Base-by-base conservation (phyloP, 1,284 basidiomycete genomes). In the Tilletia walkeri region DNA sequence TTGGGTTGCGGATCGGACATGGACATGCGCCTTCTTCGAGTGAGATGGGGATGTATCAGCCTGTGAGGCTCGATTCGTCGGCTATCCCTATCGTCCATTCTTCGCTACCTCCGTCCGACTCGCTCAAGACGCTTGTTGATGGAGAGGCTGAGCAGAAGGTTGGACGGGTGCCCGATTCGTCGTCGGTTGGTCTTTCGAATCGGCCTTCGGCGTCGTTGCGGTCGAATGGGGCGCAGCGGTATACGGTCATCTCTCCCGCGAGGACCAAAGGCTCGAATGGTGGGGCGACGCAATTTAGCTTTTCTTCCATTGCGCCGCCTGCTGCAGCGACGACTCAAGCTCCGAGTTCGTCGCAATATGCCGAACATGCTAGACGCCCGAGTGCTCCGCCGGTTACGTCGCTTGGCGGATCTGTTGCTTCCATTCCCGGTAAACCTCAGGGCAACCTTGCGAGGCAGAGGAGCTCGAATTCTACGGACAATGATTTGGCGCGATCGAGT, bases 141-240 rank as follows among this genome's bases (percentile, higher is more conserved):
- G 56, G 30, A 16, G 56, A 30, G n/a, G 34, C 9, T 10, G 56
- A 61, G 24, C 24, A 30, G 24, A 30, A 30, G 24, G 24, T 30
- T 30, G 24, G 24, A 30, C 24, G 24, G 24, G 24, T 30, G 24
- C 24, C 24, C 24, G 24, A 30, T 30, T 30, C 24, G 24, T 30
- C 24, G 24, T 30, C 24, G 1, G 24, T 30, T 30, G 24, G 24
- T 30, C 24, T 30, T 30, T 30, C 24, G 24, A 30, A 30, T 30
- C 24, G 30, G 56, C 24, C 56, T 7, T 61, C 56, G 16, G 59
- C 59, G 4, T 63, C 59, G 2, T 24, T 63, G 12, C 30, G 34
- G 34, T 63, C 59, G 34, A 63, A 63, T n/a, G 59, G 59, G 4
- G 59, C 59, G 10, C 59, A 63, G 36, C 12, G 59, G 34, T 63